Evolutionary conservation across 2,329 filamentous ascomycete genomes (phyloP), one percentile per base, ranked within the genome.

Genomic region (Hypomyces perniciosus): DNA sequence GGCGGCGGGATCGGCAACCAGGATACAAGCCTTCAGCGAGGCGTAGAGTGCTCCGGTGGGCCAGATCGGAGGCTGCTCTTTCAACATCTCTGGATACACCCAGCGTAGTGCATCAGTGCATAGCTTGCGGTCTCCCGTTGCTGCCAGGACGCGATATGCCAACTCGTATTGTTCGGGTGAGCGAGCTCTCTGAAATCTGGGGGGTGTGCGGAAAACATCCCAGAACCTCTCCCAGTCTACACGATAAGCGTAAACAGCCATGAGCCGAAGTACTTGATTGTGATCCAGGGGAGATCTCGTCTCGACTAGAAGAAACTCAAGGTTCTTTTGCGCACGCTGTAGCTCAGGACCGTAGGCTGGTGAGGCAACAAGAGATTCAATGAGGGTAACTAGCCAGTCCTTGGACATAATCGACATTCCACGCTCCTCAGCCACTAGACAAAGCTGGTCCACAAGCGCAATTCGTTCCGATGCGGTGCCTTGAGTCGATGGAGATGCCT

Each of bases 11-110:
- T 86, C 78, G 1, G 76, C 80, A 6, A 82, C 61, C 3, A 65
- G 54, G 33, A 87, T 68, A 61, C 83, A 86, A 1, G 68, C 65
- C 60, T 75, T 70, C n/a, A 86, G 58, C 2, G 75, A 67, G 1
- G 66, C 53, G 44, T 72, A 72, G 5, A 87, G 57, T 1, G 63
- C 53, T 1, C 70, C 73, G 7, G 68, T 55, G 1, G 77, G 66
- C 27, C 56, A 47, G 12, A 88, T 71, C 0, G 70, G 67, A 1
- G 77, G 75, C 1, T 71, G 54, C 61, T 88, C 83, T 43, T 67
- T 64, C 13, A 70, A 55, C 79, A 88, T 84, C 60, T 84, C 80
- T 2, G 74, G 72, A n/a, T 80, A 72, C 61, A 77, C 78, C 54
- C 69, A 74, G n/a, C 73, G 74, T 54, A 80, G 66, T 26, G 70